phyloP scores from a whole-genome alignment of 2,329 filamentous ascomycete species.

The Aspergillus sp. region DNA sequence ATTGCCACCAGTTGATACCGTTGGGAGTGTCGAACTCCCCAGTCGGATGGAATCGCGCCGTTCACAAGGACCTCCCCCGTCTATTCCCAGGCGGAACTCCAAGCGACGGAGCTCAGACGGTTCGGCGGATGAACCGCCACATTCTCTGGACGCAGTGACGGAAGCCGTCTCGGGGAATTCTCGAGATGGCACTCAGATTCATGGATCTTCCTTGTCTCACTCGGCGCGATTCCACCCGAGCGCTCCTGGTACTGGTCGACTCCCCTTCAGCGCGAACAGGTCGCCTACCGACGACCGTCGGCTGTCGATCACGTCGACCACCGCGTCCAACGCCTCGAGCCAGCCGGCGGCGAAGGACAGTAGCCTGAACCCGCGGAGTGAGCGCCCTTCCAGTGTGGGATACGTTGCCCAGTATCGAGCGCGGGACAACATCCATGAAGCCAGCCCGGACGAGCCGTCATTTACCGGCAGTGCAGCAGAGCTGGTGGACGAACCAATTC shows the following conservation, averaged over 20 bases:
- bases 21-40: constrained; percentile 53
- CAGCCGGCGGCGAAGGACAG: constrained; percentile 20
- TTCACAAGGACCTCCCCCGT: constrained; percentile 42
- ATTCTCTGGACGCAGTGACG: constrained; percentile 12
- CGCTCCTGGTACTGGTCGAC: constrained; percentile 25
- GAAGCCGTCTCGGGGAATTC: constrained; percentile 8
- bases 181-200: constrained; percentile 7
- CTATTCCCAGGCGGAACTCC: constrained; percentile 60
- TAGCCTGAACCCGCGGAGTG: constrained; percentile 11
- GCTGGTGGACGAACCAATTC: constrained; percentile 29
- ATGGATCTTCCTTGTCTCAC: constrained; percentile 5
- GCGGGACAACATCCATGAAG: constrained; percentile 39
- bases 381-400: constrained; percentile 41
- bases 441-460: constrained; percentile 27
- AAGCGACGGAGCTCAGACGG: constrained; percentile 37
- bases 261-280: constrained; percentile 33
- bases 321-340: constrained; percentile 28
- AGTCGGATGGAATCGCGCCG: constrained; percentile 55
- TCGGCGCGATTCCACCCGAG: constrained; percentile 16
- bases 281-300: constrained; percentile 28
- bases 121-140: constrained; percentile 5
- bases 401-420: constrained; percentile 42
- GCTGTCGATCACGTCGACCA: constrained; percentile 29
- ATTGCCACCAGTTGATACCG: constrained; percentile 52
- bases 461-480: constrained; percentile 37